Evolutionary conservation across 768 basidiomycete genomes (phyloP).

Genomic region (Galerina sulciceps): DNA sequence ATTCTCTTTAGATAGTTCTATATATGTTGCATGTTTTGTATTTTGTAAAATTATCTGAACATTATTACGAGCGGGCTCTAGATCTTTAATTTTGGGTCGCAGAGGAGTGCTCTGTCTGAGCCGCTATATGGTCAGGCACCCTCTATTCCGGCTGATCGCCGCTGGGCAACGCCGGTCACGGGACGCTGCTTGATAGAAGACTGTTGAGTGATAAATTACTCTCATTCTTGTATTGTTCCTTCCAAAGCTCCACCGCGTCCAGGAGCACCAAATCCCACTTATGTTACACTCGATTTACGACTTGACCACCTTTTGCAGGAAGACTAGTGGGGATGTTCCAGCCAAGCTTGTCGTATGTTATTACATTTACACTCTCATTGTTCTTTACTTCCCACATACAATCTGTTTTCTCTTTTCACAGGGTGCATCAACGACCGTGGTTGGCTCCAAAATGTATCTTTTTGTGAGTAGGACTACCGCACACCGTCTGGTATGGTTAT

Average conservation of each 20-base stretch:
- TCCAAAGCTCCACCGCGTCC: conserved; percentile 7
- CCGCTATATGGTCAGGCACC: not conserved
- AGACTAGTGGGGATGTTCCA: conserved; percentile 85
- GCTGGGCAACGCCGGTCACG: no score
- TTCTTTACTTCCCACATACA: not conserved
- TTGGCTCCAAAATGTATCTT: conserved; percentile 87
- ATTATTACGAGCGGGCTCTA: no score
- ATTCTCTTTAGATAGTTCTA: not conserved
- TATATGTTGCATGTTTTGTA: not conserved
- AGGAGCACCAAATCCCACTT: conserved; percentile 18
- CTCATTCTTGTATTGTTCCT: conserved; percentile 19
- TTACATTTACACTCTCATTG: not conserved
- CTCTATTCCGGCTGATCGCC: not conserved
- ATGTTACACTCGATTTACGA: conserved; percentile 86
- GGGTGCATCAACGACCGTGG: conserved; percentile 92
- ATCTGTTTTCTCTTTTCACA: conserved; percentile 30
- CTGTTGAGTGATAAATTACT: conserved; percentile 13
- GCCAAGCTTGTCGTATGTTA: conserved; percentile 82
- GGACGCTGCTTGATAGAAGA: conserved; percentile 17
- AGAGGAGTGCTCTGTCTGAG: no score
- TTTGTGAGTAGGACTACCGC: conserved; percentile 60
- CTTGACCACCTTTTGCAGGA: conserved; percentile 83
- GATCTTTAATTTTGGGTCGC: no score
- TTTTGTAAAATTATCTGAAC: not conserved
- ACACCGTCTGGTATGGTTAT: not conserved